phyloP scores from a whole-genome alignment of 306 rosid genomes.

The Cicer bijugum region DNA sequence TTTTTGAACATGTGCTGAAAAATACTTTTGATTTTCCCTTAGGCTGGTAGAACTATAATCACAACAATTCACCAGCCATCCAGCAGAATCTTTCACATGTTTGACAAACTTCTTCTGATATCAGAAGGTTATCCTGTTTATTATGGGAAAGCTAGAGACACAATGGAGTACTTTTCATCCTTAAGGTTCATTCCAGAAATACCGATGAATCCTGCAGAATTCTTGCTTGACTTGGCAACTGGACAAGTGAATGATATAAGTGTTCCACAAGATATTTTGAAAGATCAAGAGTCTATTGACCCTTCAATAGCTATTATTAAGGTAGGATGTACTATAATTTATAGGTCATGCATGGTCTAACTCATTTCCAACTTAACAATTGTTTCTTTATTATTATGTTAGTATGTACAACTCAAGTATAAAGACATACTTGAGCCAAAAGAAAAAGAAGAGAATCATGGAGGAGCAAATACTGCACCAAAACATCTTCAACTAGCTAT shows the following conservation, averaged over 20 bases:
- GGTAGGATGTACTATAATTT: constrained; percentile 50
- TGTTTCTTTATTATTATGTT: constrained; percentile 26
- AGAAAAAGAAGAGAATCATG: constrained; percentile 76
- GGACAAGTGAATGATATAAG: constrained; percentile 81
- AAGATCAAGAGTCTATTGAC: constrained; percentile 57
- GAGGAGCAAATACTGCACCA: constrained; percentile 55
- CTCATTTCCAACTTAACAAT: constrained; percentile 28
- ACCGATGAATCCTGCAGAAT: constrained; percentile 95
- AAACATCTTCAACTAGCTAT: constrained; percentile 80
- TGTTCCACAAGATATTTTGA: constrained; percentile 63
- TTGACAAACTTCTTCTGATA: constrained; percentile 86
- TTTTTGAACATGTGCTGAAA: constrained; percentile 25
- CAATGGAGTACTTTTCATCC: constrained; percentile 78
- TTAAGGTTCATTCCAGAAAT: constrained; percentile 73
- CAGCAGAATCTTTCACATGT: constrained; percentile 91
- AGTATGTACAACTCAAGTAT: constrained; percentile 81
- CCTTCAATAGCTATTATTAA: constrained; percentile 59
- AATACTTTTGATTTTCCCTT: constrained; percentile 29
- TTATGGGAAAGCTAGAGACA: constrained; percentile 77
- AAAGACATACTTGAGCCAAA: constrained; percentile 66
- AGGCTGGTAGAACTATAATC: constrained; percentile 94
- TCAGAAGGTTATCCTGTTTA: constrained; percentile 86
- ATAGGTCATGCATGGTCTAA: constrained; percentile 10
- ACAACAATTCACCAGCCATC: constrained; percentile 98
- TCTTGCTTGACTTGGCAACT: constrained; percentile 88